These are phyloP conservation scores for Salvia splendens DNA, from an alignment of 257 asterid species.

Conservation along the genomic window DNA sequence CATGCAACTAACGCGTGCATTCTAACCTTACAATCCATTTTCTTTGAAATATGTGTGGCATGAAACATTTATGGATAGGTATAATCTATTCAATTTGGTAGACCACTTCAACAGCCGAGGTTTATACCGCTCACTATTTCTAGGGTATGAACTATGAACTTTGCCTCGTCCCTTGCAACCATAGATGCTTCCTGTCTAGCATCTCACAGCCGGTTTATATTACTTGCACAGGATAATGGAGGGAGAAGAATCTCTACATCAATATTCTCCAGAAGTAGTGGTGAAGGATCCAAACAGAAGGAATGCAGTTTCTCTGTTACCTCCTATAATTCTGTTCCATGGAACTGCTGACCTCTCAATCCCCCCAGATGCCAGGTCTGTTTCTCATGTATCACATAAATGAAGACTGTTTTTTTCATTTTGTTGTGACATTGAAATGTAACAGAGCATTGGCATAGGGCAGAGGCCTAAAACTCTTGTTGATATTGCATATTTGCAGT, in stretches of 20 bases:
- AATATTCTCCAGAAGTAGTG: constrained; percentile 76
- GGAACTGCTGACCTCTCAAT: constrained; percentile 92
- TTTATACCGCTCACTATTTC: constrained; percentile 66
- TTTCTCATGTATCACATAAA: constrained; percentile 19
- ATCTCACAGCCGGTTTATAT: constrained; percentile 18
- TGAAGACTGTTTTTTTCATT: neutral
- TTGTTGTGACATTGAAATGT: neutral
- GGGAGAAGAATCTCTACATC: constrained; percentile 77
- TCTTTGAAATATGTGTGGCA: constrained; percentile 1
- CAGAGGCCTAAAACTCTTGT: neutral
- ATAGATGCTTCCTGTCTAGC: constrained; percentile 3
- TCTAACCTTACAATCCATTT: neutral
- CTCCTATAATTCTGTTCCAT: constrained; percentile 79
- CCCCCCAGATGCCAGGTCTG: constrained; percentile 80
- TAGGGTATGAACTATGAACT: constrained; percentile 56
- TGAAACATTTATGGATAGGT: constrained; percentile 50
- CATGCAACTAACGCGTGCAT: neutral
- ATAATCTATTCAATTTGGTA: constrained; percentile 67
- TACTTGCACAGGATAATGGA: constrained; percentile 76
- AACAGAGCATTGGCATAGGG: neutral
- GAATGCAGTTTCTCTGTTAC: constrained; percentile 67
- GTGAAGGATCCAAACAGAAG: constrained; percentile 55
- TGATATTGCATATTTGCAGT: constrained; percentile 37
- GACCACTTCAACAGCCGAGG: constrained; percentile 84
- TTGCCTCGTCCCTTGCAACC: constrained; percentile 4